Conservation (phyloP, 768 basidiomycete species). For the Mycena galericulata region DNA sequence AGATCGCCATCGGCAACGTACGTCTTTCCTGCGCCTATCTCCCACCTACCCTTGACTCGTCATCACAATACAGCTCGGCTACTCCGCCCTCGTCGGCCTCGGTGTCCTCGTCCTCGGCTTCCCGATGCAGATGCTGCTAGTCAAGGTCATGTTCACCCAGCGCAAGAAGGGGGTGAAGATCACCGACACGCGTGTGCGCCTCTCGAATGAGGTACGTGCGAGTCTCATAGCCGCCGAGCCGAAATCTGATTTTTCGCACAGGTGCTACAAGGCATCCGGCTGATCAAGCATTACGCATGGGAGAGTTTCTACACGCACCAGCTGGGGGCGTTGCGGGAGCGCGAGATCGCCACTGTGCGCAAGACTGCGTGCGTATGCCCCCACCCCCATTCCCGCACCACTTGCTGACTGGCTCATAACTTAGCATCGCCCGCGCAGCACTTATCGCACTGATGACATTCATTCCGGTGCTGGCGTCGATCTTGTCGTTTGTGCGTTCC, state of each 20-base stretch:
- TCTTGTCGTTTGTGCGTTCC: slow-evolving; percentile 51
- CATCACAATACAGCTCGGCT: slow-evolving; percentile 62
- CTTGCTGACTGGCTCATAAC: neutral
- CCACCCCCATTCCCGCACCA: neutral
- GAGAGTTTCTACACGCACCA: slow-evolving; percentile 45
- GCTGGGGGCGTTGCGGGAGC: slow-evolving; percentile 33
- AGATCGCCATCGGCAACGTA: slow-evolving; percentile 68
- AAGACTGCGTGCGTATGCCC: slow-evolving; percentile 40
- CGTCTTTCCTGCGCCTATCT: slow-evolving; percentile 27
- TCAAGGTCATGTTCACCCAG: slow-evolving; percentile 56
- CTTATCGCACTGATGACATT: slow-evolving; percentile 39
- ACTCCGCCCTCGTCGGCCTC: slow-evolving; percentile 76
- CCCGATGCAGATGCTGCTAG: slow-evolving; percentile 60
- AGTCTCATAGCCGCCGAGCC: too few relatives aligned
- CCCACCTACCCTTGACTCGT: neutral
- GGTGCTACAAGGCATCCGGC: slow-evolving; percentile 60
- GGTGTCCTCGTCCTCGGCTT: slow-evolving; percentile 62
- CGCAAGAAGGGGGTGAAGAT: slow-evolving; percentile 60
- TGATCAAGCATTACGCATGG: slow-evolving; percentile 61
- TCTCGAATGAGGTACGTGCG: slow-evolving; percentile 67
- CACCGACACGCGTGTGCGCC: slow-evolving; percentile 64
- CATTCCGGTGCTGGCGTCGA: slow-evolving; percentile 51
- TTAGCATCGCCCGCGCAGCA: slow-evolving; percentile 3
- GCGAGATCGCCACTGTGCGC: slow-evolving; percentile 36
- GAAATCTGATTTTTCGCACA: slow-evolving; percentile 34